Conservation (phyloP, 805 yeast genomes). For the Priceomyces fermenticarens region DNA sequence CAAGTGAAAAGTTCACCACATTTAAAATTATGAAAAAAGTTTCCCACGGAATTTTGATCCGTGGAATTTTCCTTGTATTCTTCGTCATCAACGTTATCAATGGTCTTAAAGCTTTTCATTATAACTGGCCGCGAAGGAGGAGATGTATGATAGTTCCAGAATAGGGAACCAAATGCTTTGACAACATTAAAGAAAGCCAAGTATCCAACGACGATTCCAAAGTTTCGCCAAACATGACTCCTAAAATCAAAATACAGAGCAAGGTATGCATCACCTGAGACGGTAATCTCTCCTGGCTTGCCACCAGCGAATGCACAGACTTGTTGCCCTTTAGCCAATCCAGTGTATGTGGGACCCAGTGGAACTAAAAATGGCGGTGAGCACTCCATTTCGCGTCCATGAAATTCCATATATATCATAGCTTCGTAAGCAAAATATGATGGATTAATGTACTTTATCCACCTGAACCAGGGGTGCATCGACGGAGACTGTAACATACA, state of each 20-base stretch:
- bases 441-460: constrained; percentile 38
- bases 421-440: constrained; percentile 27
- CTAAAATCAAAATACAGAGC: constrained; percentile 31
- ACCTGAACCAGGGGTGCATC: constrained; percentile 33
- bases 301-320: constrained; percentile 18
- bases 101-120: constrained; percentile 9
- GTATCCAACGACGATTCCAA: constrained; percentile 41
- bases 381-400: constrained; percentile 26
- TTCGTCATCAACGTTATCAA: constrained; percentile 4
- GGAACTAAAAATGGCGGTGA: constrained; percentile 18
- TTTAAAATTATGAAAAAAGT: constrained; percentile 20
- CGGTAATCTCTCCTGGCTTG: constrained; percentile 16
- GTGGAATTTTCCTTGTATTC: constrained; percentile 3
- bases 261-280: constrained; percentile 34
- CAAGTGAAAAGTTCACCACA: constrained; percentile 55
- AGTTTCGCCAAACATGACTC: constrained; percentile 46
- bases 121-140: constrained; percentile 23
- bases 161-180: constrained; percentile 24
- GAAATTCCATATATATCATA: constrained; percentile 26
- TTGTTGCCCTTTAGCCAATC: constrained; percentile 12
- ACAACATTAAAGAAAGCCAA: constrained; percentile 15
- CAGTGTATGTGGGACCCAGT: constrained; percentile 21
- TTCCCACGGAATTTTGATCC: constrained; percentile 1
- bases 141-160: constrained; percentile 28
- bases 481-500: constrained; percentile 30